Conservation (phyloP, 495 filamentous ascomycete species). For the Paragyromitra xinjiangensis region DNA sequence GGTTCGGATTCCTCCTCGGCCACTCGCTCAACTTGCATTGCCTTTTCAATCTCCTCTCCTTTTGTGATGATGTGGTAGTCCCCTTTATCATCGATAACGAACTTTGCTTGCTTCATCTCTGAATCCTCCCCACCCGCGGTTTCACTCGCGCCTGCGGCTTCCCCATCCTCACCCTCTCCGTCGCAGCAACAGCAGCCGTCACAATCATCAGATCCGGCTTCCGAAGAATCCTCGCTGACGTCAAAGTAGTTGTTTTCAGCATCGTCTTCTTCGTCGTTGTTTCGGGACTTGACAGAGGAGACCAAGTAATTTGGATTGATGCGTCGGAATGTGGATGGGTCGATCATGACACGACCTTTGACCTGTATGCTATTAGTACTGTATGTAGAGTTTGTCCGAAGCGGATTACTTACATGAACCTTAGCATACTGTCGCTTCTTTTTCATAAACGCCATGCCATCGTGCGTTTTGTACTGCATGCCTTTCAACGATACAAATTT, state of each 20-base stretch:
- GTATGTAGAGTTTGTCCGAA: neutral
- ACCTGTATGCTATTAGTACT: conserved; percentile 65
- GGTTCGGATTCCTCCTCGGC: conserved; percentile 64
- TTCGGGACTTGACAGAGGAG: conserved; percentile 78
- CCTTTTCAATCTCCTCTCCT: conserved; percentile 33
- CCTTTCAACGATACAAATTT: conserved; percentile 81
- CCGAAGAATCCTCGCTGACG: conserved; percentile 22
- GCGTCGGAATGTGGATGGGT: conserved; percentile 83
- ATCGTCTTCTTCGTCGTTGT: conserved; percentile 72
- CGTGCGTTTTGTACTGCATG: conserved; percentile 85
- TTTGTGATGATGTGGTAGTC: conserved; percentile 34
- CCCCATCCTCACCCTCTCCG: conserved; percentile 58
- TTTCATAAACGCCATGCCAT: conserved; percentile 84
- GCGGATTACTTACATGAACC: conserved; percentile 61
- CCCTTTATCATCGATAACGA: conserved; percentile 39
- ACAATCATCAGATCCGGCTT: conserved; percentile 63
- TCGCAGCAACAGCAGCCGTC: conserved; percentile 63
- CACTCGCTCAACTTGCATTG: conserved; percentile 50
- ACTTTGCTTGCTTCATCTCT: conserved; percentile 34
- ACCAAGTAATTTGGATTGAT: conserved; percentile 91
- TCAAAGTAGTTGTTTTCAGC: conserved; percentile 64
- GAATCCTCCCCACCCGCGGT: neutral
- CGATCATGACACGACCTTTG: conserved; percentile 91
- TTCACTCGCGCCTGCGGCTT: conserved; percentile 28
- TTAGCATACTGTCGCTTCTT: conserved; percentile 81